Base-by-base conservation (phyloP, 129 eudicot species). In the Apium graveolens region DNA sequence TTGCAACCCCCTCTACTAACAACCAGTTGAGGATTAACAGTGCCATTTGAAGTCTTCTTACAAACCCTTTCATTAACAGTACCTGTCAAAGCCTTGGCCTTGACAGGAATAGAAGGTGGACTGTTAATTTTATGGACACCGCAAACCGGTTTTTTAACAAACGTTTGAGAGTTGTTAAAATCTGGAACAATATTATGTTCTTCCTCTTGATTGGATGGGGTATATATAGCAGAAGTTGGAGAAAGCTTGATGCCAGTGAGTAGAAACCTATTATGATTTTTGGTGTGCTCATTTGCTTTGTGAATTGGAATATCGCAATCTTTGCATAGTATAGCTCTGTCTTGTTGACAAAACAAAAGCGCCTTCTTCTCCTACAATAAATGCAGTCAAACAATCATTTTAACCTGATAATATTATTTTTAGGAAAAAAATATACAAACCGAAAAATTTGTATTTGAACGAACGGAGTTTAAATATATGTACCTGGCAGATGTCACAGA, bases 401-500 rank as follows among this genome's bases (percentile, higher is more conserved):
- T 48, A 44, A 17, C 21, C 6, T 46, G 0, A n/a, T n/a, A n/a
- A n/a, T n/a, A n/a, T n/a, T n/a, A n/a, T n/a, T n/a, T n/a, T n/a
- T 11, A 13, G 17, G 21, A 18, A n/a, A 6, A 7, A 41, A 0
- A 41, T n/a, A 41, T 41, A 41, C 10, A 41, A 41, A 41, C 11
- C 44, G 11, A 41, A 41, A 0, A 8, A 38, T 63, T 65, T 65
- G 37, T 29, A 65, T 65, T 53, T 21, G 35, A 62, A 62, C 7
- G 17, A 62, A 62, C 35, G 11, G 13, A 7, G 5, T 0, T 5
- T 31, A 32, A 2, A 9, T 31, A 69, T 69, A 62, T 17, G 6
- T 78, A 88, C 91, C 87, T 88, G 85, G 62, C 97, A 92, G 76
- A 92, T 86, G 81, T 92, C 97, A 38, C 97, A 92, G 27, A 88